phyloP scores from a whole-genome alignment of 768 basidiomycete genomes.

The Lepiota venenata region DNA sequence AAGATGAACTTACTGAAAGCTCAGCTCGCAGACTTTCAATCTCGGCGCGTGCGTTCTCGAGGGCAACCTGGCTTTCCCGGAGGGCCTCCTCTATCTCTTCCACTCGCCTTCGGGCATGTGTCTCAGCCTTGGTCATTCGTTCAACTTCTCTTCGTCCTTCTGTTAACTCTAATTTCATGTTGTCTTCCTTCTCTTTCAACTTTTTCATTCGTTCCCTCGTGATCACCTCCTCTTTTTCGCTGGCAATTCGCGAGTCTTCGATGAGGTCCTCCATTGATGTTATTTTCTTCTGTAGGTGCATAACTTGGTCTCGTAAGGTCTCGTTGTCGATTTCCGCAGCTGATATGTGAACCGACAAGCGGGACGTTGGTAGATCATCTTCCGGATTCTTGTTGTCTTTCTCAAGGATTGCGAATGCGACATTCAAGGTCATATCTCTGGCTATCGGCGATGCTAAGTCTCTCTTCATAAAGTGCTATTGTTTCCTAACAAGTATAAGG shows the following conservation, averaged over 20 bases:
- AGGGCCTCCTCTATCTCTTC: conserved; percentile 91
- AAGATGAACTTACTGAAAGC: conserved; percentile 51
- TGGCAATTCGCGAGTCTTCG: conserved; percentile 66
- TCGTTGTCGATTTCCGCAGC: conserved; percentile 96
- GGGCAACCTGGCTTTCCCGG: conserved; percentile 78
- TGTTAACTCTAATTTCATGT: conserved; percentile 65
- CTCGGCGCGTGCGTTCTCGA: conserved; percentile 89
- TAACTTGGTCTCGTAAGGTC: conserved; percentile 83
- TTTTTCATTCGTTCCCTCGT: conserved; percentile 62
- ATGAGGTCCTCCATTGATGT: conserved; percentile 77
- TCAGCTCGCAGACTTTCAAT: conserved; percentile 79
- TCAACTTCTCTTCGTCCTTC: conserved; percentile 67
- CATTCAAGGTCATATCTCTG: conserved; percentile 79
- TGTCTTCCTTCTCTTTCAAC: conserved; percentile 71
- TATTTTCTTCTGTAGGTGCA: conserved; percentile 80
- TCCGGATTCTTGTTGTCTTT: conserved; percentile 21
- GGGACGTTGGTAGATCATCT: conserved; percentile 25
- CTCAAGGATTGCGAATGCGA: conserved; percentile 56
- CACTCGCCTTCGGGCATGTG: conserved; percentile 55
- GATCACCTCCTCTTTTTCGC: conserved; percentile 71
- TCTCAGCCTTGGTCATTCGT: conserved; percentile 58
- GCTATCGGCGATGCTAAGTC: conserved; percentile 65
- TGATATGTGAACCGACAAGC: conserved; percentile 42
- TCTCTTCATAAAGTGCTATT: conserved; percentile 92
- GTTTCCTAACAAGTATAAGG: conserved; percentile 61